Evolutionary conservation across 805 yeast species (phyloP), one percentile per base, ranked within the genome.

Genomic region (Komagataella pseudopastoris): DNA sequence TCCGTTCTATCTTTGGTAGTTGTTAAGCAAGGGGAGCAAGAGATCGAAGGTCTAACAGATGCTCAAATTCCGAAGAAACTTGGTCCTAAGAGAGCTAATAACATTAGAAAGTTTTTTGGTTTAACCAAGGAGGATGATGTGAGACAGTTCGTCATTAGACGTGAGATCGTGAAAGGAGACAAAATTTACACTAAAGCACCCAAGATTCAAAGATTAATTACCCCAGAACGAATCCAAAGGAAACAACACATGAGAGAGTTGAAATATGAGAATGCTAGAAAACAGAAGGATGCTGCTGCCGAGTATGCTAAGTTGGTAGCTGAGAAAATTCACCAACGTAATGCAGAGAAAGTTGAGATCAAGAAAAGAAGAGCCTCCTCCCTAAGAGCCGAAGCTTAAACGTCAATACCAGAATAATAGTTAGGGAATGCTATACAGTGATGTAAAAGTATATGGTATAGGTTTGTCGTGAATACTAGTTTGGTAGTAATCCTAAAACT

Each of bases 61-160:
- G 68, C 81, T 69, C 83, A 90, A 71, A 84, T 85, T 70, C 96
- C 99, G 79, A 93, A 91, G 86, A 90, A 98, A 83, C 85, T 93
- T 71, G 99, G 99, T 71, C 99, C 99, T 78, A 93, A 93, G 95
- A 89, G 99, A 86, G 99, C 99, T 71, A 91, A 89, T 95, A 78
- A 91, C 91, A 93, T 93, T 77, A 90, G 98, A 86, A 91, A 93
- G 78, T 93, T 93, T 96, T 93, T 88, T 72, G 98, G 97, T 78
- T 85, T 88, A 68, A 71, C 95, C 77, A 86, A 88, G 80, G 95
- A 86, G 73, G 95, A 86, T 68, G 95, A 87, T 68, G 91, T 86
- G 61, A 82, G 87, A 72, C 74, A 75, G 76, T 93, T 81, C 76
- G 99, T 93, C 66, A 83, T 93, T 71, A 93, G 98, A 83, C 90